phyloP scores from a whole-genome alignment of 2,329 filamentous ascomycete genomes.

The Pestalotiopsis sp. region DNA sequence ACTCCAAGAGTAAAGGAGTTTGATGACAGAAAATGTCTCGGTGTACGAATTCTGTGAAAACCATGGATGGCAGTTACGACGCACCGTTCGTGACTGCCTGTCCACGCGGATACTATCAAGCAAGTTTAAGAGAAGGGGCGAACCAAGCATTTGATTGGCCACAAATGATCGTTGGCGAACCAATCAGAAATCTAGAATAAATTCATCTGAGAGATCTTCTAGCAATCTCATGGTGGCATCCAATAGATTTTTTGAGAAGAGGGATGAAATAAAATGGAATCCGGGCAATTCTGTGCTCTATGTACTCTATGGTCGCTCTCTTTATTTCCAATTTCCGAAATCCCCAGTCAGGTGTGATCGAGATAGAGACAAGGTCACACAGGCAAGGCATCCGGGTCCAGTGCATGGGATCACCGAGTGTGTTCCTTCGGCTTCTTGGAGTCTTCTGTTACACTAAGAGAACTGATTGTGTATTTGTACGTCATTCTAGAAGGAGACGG shows the following conservation, averaged over 20 bases:
- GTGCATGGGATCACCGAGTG: background rate
- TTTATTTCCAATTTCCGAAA: background rate
- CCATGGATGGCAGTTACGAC: too few relatives aligned
- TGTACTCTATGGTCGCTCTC: background rate
- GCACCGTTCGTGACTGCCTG: too few relatives aligned
- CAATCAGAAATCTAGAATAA: conserved; percentile 28
- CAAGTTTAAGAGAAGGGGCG: conserved; percentile 1
- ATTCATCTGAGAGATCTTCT: background rate
- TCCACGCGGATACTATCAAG: conserved; percentile 14
- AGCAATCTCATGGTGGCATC: background rate
- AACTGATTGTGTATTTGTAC: background rate
- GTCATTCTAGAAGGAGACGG: background rate
- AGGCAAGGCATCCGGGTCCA: background rate
- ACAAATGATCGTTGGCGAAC: conserved; percentile 13
- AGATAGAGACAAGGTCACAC: background rate
- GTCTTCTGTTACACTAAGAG: background rate
- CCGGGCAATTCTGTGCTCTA: background rate
- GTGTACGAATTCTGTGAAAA: too few relatives aligned
- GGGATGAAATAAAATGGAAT: background rate
- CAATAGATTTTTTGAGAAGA: background rate
- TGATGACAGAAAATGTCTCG: too few relatives aligned
- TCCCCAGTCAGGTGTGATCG: background rate
- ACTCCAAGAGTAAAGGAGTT: too few relatives aligned
- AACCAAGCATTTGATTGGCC: conserved; percentile 14
- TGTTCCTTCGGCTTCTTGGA: background rate